Evolutionary conservation across 495 filamentous ascomycete species (phyloP).

Genomic region (Collariella sp.): DNA sequence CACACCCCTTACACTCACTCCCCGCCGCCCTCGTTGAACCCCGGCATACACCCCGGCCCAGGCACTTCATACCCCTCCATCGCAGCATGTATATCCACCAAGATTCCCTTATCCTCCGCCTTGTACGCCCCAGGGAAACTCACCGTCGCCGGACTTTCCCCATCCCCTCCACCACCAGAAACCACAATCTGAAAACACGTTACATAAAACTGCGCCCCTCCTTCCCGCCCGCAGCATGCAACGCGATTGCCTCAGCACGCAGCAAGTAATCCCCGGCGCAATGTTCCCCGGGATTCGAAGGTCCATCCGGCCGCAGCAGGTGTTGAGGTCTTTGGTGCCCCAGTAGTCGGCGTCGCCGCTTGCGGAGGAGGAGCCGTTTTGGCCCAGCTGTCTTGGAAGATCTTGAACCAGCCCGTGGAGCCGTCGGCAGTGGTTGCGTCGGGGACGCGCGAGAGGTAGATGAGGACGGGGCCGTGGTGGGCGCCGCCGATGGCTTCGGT

Average conservation of each 20-base stretch:
- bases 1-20: constrained; percentile 31
- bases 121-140: constrained; percentile 43
- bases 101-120: constrained; percentile 40
- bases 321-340: constrained; percentile 46
- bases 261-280: constrained; percentile 45
- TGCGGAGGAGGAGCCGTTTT: constrained; percentile 24
- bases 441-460: constrained; percentile 46
- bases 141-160: constrained; percentile 33
- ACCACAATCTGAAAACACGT: constrained; percentile 44
- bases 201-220: constrained; percentile 44
- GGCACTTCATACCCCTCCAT: constrained; percentile 31
- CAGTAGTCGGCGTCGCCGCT: constrained; percentile 40
- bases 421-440: constrained; percentile 42
- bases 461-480: constrained; percentile 42
- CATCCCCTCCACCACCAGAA: constrained; percentile 22
- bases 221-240: constrained; percentile 37
- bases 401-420: constrained; percentile 43
- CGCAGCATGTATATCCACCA: constrained; percentile 40
- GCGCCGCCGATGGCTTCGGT: constrained; percentile 43
- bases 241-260: constrained; percentile 45
- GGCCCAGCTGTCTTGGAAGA: constrained; percentile 42
- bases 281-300: constrained; percentile 42
- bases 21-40: constrained; percentile 32
- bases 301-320: constrained; percentile 44
- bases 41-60: constrained; percentile 35